These are phyloP conservation scores for Poteriospumella lacustris DNA, from an alignment of 108 stramenopile genomes.

Conservation along the genomic window DNA sequence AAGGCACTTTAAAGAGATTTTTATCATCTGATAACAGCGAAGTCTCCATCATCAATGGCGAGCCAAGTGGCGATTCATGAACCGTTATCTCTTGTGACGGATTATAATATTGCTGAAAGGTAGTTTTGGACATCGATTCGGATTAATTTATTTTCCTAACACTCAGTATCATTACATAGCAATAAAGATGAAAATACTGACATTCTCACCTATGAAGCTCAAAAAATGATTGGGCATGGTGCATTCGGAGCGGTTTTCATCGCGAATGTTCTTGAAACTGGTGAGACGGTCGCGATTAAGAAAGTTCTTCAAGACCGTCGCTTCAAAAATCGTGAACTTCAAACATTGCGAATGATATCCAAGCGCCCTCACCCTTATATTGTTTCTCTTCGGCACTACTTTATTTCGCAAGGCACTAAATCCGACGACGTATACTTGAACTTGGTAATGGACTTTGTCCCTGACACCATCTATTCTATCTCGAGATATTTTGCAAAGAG, in stretches of 20 bases:
- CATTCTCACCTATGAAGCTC: constrained; percentile 86
- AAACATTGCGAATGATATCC: constrained; percentile 90
- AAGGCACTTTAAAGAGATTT: too few species aligned
- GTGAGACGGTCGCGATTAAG: constrained; percentile 70
- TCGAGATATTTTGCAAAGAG: constrained; percentile 79
- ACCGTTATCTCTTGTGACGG: too few species aligned
- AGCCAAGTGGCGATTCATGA: too few species aligned
- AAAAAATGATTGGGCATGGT: constrained; percentile 96
- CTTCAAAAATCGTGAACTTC: constrained; percentile 96
- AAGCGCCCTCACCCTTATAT: constrained; percentile 77
- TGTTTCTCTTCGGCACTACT: constrained; percentile 90
- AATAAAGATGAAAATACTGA: constrained; percentile 33
- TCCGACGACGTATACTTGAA: constrained; percentile 90
- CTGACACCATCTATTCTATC: constrained; percentile 94
- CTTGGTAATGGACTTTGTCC: constrained; percentile 93
- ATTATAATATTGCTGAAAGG: too few species aligned
- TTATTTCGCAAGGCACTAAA: constrained; percentile 85
- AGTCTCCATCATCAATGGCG: too few species aligned
- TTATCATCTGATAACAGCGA: too few species aligned
- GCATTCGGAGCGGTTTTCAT: constrained; percentile 96
- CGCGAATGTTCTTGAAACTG: constrained; percentile 88
- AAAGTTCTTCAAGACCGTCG: constrained; percentile 96
- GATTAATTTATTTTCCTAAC: too few species aligned
- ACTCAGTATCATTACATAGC: too few species aligned
- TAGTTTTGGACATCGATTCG: too few species aligned